These are phyloP conservation scores for Nakazawaea sp. DNA, from an alignment of 805 yeast species.

Conservation along the genomic window DNA sequence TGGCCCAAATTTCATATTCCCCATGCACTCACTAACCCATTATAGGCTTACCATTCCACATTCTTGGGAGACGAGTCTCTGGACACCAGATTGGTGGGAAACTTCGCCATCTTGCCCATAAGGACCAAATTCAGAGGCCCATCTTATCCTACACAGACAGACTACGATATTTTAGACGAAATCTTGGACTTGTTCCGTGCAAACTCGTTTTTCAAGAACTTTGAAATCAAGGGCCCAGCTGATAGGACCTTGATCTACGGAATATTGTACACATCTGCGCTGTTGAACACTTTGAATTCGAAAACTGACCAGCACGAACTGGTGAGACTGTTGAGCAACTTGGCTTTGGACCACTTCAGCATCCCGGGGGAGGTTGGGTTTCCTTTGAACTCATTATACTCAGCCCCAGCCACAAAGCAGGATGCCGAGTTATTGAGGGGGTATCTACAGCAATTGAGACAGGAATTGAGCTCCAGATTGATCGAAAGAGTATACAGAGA, in stretches of 20 bases:
- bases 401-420: slow-evolving; percentile 64
- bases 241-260: slow-evolving; percentile 94
- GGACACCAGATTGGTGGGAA: slow-evolving; percentile 62
- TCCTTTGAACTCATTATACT: slow-evolving; percentile 77
- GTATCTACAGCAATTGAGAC: slow-evolving; percentile 89
- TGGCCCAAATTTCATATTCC: neutral
- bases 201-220: slow-evolving; percentile 92
- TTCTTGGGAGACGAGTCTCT: slow-evolving; percentile 51
- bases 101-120: slow-evolving; percentile 78
- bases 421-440: slow-evolving; percentile 76
- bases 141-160: slow-evolving; percentile 67
- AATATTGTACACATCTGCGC: slow-evolving; percentile 80
- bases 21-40: neutral
- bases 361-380: slow-evolving; percentile 95
- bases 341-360: slow-evolving; percentile 80
- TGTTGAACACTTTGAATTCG: slow-evolving; percentile 56
- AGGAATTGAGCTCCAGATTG: slow-evolving; percentile 80
- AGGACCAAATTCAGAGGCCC: slow-evolving; percentile 88
- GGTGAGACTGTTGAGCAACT: slow-evolving; percentile 62
- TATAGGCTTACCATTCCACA: slow-evolving; percentile 71
- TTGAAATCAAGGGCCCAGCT: slow-evolving; percentile 93
- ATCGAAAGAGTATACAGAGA: slow-evolving; percentile 65
- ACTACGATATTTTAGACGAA: slow-evolving; percentile 91
- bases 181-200: slow-evolving; percentile 88
- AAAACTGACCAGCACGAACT: slow-evolving; percentile 52